phyloP scores from a whole-genome alignment of 2,329 filamentous ascomycete species.

The Ophiocordyceps robertsii region DNA sequence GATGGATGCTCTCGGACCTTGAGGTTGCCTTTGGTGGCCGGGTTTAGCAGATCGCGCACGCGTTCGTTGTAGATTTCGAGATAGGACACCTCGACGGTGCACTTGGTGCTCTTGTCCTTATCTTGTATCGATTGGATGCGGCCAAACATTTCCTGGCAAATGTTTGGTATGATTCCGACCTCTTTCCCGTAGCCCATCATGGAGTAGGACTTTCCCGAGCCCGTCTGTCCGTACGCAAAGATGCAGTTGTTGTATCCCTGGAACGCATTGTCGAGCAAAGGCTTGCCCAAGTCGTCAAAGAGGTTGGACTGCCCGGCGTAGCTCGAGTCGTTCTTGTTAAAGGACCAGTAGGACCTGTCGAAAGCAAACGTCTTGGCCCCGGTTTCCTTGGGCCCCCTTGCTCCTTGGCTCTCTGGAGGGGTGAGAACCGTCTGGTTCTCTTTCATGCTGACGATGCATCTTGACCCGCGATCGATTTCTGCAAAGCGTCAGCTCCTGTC shows the following conservation, averaged over 20 bases:
- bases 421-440: slow-evolving; percentile 77
- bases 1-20: slow-evolving; percentile 97
- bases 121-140: slow-evolving; percentile 58
- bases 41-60: slow-evolving; percentile 89
- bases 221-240: slow-evolving; percentile 96
- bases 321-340: slow-evolving; percentile 64
- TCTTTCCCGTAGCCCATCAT: slow-evolving; percentile 99
- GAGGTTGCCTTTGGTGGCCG: slow-evolving; percentile 86
- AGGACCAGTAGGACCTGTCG: slow-evolving; percentile 97
- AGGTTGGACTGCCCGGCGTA: slow-evolving; percentile 87
- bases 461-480: slow-evolving; percentile 85
- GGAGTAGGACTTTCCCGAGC: slow-evolving; percentile 96
- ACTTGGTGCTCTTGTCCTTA: slow-evolving; percentile 67
- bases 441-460: slow-evolving; percentile 98
- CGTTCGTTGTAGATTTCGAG: slow-evolving; percentile 98
- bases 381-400: slow-evolving; percentile 56
- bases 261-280: slow-evolving; percentile 94
- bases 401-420: slow-evolving; percentile 49
- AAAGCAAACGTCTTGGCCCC: slow-evolving; percentile 84
- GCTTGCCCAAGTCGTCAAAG: slow-evolving; percentile 76
- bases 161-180: slow-evolving; percentile 87
- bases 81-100: slow-evolving; percentile 95
- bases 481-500: slow-evolving; percentile 8
- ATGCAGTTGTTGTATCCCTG: slow-evolving; percentile 99
- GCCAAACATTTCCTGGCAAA: slow-evolving; percentile 96